phyloP scores from a whole-genome alignment of 2,329 filamentous ascomycete genomes.

The Cladorrhinum sp. region DNA sequence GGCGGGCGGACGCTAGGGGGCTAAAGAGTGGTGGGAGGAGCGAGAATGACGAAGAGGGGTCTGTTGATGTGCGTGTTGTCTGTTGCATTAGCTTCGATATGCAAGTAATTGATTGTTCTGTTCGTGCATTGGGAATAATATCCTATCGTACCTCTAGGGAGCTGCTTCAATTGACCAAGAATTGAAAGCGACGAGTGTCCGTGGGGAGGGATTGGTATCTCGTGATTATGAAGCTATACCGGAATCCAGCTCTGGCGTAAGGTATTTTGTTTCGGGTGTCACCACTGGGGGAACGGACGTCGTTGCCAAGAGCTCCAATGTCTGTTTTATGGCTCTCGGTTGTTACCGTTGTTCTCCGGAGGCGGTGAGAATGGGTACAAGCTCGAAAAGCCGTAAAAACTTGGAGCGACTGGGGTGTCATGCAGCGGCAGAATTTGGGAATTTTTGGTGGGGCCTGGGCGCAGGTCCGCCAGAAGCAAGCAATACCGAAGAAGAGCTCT shows the following conservation, averaged over 20 bases:
- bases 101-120: background rate
- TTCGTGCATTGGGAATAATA: background rate
- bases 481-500: slow-evolving; percentile 2
- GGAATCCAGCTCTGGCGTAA: background rate
- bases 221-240: slow-evolving; percentile 8
- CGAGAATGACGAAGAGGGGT: background rate
- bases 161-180: background rate
- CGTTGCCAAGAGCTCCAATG: slow-evolving; percentile 21
- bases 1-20: slow-evolving; percentile 26
- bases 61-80: background rate
- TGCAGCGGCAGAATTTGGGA: slow-evolving; percentile 45
- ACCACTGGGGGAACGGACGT: slow-evolving; percentile 9
- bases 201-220: slow-evolving; percentile 4
- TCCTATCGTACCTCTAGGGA: background rate
- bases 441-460: slow-evolving; percentile 36
- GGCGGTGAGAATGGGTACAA: slow-evolving; percentile 40
- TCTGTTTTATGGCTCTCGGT: slow-evolving; percentile 24
- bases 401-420: slow-evolving; percentile 26
- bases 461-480: background rate
- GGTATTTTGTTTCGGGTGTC: slow-evolving; percentile 2
- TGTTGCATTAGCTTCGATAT: slow-evolving; percentile 12
- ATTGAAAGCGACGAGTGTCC: slow-evolving; percentile 10
- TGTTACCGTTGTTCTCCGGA: slow-evolving; percentile 35
- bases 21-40: background rate
- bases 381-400: slow-evolving; percentile 4